phyloP scores from a whole-genome alignment of 305 asterid species.

The Salvia sclarea region DNA sequence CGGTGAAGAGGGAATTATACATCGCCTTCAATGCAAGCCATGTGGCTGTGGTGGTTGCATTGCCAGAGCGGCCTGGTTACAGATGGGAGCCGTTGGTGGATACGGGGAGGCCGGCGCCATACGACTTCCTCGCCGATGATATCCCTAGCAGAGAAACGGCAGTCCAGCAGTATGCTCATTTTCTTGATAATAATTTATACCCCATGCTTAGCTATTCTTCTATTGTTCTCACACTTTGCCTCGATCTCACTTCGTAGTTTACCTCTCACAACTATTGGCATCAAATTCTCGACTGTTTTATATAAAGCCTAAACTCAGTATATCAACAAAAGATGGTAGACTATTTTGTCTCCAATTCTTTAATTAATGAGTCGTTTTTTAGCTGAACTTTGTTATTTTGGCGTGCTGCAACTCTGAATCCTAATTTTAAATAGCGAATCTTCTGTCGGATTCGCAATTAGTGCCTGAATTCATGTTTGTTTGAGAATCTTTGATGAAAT shows the following conservation, averaged over 20 bases:
- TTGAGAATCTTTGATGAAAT: too few relatives aligned
- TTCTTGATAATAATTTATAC: slow-evolving; percentile 75
- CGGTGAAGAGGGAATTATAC: slow-evolving; percentile 78
- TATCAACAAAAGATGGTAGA: background rate
- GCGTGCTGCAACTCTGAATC: background rate
- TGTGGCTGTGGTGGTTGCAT: slow-evolving; percentile 55
- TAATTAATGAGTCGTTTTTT: background rate
- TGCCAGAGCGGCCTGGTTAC: slow-evolving; percentile 82
- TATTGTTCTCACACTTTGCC: slow-evolving; percentile 61
- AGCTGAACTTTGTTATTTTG: background rate
- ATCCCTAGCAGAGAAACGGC: slow-evolving; percentile 52
- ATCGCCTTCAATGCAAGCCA: slow-evolving; percentile 86
- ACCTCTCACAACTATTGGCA: background rate
- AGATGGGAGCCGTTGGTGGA: slow-evolving; percentile 90
- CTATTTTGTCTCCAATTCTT: background rate
- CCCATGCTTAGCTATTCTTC: slow-evolving; percentile 96
- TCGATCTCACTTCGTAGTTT: slow-evolving; percentile 36
- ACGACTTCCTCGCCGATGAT: slow-evolving; percentile 65
- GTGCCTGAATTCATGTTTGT: too few relatives aligned
- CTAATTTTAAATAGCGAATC: background rate
- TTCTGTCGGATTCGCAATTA: background rate
- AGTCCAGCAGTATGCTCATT: slow-evolving; percentile 68
- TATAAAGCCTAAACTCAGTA: background rate
- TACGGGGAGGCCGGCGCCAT: slow-evolving; percentile 81
- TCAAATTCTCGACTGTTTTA: background rate